Conservation (phyloP, 345 rosid genomes). For the Erysimum cheiranthoides region DNA sequence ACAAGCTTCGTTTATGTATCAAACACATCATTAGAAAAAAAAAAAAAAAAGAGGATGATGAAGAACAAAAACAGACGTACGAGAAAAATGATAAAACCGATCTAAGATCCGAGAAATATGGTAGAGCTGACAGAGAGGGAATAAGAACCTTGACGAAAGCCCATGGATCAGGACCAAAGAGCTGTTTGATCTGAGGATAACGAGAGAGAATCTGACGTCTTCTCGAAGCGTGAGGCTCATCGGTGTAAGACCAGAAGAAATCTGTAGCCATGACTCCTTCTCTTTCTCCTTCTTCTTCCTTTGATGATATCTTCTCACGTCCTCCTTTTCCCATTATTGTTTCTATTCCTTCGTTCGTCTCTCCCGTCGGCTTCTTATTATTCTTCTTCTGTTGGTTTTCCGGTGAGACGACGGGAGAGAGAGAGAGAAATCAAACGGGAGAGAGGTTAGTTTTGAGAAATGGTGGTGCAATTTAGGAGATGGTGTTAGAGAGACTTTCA, state of each 20-base stretch:
- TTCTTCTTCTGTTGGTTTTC: not conserved
- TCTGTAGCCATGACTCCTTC: conserved; percentile 68
- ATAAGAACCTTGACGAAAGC: conserved; percentile 69
- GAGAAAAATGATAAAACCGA: not conserved
- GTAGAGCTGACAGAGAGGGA: not conserved
- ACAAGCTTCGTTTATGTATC: not conserved
- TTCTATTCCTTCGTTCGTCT: not conserved
- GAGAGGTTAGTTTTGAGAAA: not conserved
- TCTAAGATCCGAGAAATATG: conserved; percentile 4
- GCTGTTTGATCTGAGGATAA: conserved; percentile 80
- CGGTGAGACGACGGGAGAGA: conserved; percentile 29
- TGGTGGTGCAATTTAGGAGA: conserved; percentile 22
- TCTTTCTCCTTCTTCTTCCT: conserved; percentile 46
- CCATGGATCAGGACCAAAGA: conserved; percentile 87
- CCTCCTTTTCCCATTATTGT: conserved; percentile 45
- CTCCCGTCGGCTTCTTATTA: conserved; percentile 30
- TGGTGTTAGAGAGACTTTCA: not conserved
- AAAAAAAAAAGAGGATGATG: too few relatives aligned
- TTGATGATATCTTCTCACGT: conserved; percentile 36
- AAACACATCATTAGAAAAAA: conserved; percentile 11
- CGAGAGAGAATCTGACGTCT: conserved; percentile 85
- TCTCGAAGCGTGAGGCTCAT: conserved; percentile 87
- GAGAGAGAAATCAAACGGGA: conserved; percentile 3
- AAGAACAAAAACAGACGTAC: not conserved
- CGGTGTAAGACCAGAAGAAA: conserved; percentile 93